Base-by-base conservation (phyloP, 2,329 filamentous ascomycete genomes). In the Cadophora gregata region DNA sequence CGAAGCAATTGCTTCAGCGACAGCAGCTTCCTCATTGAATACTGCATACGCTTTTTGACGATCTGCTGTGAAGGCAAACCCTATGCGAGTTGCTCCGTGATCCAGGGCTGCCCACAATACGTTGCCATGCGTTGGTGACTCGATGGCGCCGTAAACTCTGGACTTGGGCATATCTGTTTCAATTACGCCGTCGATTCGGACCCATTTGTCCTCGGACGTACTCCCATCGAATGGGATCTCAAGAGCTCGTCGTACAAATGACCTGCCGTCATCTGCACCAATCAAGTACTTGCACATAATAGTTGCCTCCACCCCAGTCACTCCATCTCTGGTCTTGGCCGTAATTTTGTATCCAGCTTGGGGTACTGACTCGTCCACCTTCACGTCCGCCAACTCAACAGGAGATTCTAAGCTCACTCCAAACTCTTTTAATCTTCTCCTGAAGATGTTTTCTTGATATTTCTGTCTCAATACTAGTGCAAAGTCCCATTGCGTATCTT, bases 101-200 rank as follows among this genome's bases (percentile, higher is more conserved):
- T 87, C 85, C 0, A 86, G 75, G 3, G 82, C 80, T 2, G 80
- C 83, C 84, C 84, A 87, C 0, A 87, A 77, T 0, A 87, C 82
- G 64, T 86, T 86, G 3, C 84, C 84, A 69, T 86, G 84, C 0
- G 81, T 83, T 0, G 79, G 79, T 27, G 78, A 82, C 70, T 86
- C 84, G 55, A 86, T 83, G 0, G 83, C 79, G 36, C 82, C 81
- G 68, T 85, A 82, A 1, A 78, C 77, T 55, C 83, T 75, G 14
- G 79, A 78, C 45, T 83, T 81, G 0, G 84, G 84, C 71, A 86
- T 73, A 55, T 75, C 65, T 3, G 71, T 73, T 31, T 73, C 71
- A n/a, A 75, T 66, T 7, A 73, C 38, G 0, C 84, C 84, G 69
- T 86, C 84, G 48, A 86, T 81, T 10, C 84, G 78, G 21, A 86